Base-by-base conservation (phyloP, 2,329 filamentous ascomycete species). In the Trichophyton equinum region DNA sequence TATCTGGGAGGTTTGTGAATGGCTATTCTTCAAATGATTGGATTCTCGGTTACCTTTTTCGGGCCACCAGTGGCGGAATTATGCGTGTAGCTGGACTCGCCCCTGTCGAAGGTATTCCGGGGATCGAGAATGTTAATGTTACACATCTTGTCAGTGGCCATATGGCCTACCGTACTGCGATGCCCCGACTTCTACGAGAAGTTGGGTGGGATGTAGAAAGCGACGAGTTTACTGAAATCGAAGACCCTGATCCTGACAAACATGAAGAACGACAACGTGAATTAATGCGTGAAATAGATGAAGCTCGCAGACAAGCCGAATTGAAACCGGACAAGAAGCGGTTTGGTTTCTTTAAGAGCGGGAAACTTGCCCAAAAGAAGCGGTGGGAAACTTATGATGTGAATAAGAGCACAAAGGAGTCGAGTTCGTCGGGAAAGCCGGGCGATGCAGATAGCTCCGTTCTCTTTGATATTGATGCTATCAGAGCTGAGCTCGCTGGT, bases 351-450 rank as follows among this genome's bases (percentile, higher is more conserved):
- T 96, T 96, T 75, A 86, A 86, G 47, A 84, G 88, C 57, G 91
- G 89, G 68, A 96, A 77, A 63, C 75, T 81, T 47, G 79, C 81
- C 0, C 82, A 91, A 70, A 91, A 91, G 75, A 90, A 91, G 69
- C 88, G 89, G 60, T 96, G 92, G 92, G 92, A 97, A 73, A 90
- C 90, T 7, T 96, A 96, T 71, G 87, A 96, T 70, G 88, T 95
- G 49, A 68, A 76, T 53, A 68, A 71, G 51, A 70, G 68, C 13
- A 67, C 70, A 42, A 67, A 69, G 20, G 70, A 68, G 15, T 59
- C 67, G 46, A 67, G 72, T 8, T 65, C 65, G 27, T 60, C 65
- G 15, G 68, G 65, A 57, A 66, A 64, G 42, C 71, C 72, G 20
- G 65, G 70, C 33, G 68, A 70, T 15, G 65, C 68, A 5, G 71